These are phyloP conservation scores for Cerrena zonata DNA, from an alignment of 1,284 basidiomycete species.

Conservation along the genomic window DNA sequence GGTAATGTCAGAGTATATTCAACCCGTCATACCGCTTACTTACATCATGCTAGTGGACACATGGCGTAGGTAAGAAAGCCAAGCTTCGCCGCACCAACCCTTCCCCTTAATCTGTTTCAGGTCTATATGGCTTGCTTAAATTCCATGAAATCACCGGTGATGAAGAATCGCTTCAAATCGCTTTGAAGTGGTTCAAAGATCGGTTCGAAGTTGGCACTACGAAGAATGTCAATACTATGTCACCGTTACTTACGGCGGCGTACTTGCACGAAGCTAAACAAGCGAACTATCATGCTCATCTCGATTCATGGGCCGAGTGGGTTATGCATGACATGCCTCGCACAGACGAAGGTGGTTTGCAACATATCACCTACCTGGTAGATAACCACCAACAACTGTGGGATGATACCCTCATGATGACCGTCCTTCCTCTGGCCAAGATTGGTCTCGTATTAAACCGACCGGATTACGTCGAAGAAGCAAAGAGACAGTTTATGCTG, in stretches of 20 bases:
- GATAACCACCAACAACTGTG: constrained; percentile 55
- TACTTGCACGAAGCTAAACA: constrained; percentile 42
- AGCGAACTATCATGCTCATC: constrained; percentile 38
- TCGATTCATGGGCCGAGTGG: constrained; percentile 65
- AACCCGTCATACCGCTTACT: no score
- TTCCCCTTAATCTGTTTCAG: constrained; percentile 15
- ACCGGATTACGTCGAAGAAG: constrained; percentile 56
- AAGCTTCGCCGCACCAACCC: neutral
- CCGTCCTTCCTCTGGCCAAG: constrained; percentile 54
- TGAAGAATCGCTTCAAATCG: constrained; percentile 40
- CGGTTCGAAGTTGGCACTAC: constrained; percentile 53
- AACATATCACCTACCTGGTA: constrained; percentile 55
- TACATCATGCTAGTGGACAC: constrained; percentile 43
- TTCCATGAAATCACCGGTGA: constrained; percentile 43
- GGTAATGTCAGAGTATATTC: constrained; percentile 23
- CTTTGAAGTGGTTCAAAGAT: constrained; percentile 50
- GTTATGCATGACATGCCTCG: constrained; percentile 55
- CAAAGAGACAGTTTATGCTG: constrained; percentile 52
- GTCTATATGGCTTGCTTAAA: constrained; percentile 42
- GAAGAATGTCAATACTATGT: constrained; percentile 69
- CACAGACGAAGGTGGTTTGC: constrained; percentile 54
- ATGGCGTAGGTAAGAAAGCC: constrained; percentile 39
- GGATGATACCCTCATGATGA: constrained; percentile 69
- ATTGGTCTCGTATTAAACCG: constrained; percentile 53
- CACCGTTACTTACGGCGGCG: constrained; percentile 53